Conservation (phyloP, 1,284 basidiomycete genomes). For the Albatrellus sp. region DNA sequence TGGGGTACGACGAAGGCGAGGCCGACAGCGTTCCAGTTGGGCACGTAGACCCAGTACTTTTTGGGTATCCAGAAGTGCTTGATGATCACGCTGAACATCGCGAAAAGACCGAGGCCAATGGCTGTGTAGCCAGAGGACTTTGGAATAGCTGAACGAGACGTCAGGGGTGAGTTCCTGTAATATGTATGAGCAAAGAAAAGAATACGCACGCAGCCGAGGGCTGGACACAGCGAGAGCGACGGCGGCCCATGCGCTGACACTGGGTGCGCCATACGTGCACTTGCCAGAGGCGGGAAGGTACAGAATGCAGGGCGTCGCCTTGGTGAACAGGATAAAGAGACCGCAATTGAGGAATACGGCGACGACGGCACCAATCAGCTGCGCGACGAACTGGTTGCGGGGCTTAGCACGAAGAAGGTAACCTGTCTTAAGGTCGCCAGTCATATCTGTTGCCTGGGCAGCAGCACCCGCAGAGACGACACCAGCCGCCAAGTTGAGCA, state of each 20-base stretch:
- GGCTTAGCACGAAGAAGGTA: slow-evolving; percentile 60
- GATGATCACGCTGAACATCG: slow-evolving; percentile 32
- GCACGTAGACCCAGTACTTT: slow-evolving; percentile 41
- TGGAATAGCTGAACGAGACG: slow-evolving; percentile 30
- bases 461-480: slow-evolving; percentile 47
- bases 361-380: slow-evolving; percentile 43
- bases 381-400: slow-evolving; percentile 53
- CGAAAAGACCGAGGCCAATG: slow-evolving; percentile 38
- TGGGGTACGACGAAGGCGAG: slow-evolving; percentile 43
- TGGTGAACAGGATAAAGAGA: slow-evolving; percentile 53
- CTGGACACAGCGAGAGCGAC: slow-evolving; percentile 44
- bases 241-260: slow-evolving; percentile 50
- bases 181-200: not conserved
- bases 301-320: slow-evolving; percentile 53
- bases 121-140: slow-evolving; percentile 51
- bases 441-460: slow-evolving; percentile 57
- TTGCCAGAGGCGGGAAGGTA: slow-evolving; percentile 17
- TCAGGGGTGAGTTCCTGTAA: not conserved
- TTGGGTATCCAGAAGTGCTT: slow-evolving; percentile 42
- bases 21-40: slow-evolving; percentile 58
- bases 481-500: slow-evolving; percentile 49
- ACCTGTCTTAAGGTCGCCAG: slow-evolving; percentile 62
- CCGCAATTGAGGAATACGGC: slow-evolving; percentile 45
- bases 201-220: slow-evolving; percentile 29
- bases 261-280: slow-evolving; percentile 49